Percentiles rank a stretch among this genome's conserved stretches.
These are phyloP conservation scores for Chaetomium cochliodes DNA, from an alignment of 495 filamentous ascomycete species.

Conservation along the genomic window DNA sequence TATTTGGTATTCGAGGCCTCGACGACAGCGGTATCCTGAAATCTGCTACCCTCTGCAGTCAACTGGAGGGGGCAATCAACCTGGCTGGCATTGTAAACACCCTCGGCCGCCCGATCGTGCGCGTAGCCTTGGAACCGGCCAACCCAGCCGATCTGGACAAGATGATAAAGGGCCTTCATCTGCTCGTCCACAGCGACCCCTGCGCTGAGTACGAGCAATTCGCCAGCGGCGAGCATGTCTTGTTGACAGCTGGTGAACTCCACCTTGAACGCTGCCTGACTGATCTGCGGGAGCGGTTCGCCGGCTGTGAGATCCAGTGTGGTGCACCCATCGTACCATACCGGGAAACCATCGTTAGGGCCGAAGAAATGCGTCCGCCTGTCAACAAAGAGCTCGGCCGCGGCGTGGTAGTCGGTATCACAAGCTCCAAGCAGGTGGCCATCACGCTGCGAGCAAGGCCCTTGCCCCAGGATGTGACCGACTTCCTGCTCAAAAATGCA, in stretches of 20 bases:
- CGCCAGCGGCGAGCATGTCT: conserved; percentile 89
- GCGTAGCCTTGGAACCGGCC: conserved; percentile 87
- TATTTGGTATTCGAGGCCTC: conserved; percentile 93
- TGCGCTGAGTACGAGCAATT: conserved; percentile 95
- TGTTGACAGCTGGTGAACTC: conserved; percentile 89
- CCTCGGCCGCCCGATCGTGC: conserved; percentile 81
- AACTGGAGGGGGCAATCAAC: conserved; percentile 85
- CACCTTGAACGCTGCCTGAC: conserved; percentile 94
- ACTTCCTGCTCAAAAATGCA: conserved; percentile 78
- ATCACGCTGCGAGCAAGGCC: conserved; percentile 77
- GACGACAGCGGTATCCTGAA: conserved; percentile 85
- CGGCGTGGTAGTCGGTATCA: conserved; percentile 70
- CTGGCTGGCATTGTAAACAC: conserved; percentile 77
- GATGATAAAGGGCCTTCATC: conserved; percentile 82
- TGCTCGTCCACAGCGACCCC: conserved; percentile 93
- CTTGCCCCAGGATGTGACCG: conserved; percentile 72
- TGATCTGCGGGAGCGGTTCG: conserved; percentile 89
- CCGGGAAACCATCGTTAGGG: conserved; percentile 83
- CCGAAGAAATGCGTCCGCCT: conserved; percentile 85
- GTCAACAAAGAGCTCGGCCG: conserved; percentile 85
- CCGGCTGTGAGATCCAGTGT: conserved; percentile 90
- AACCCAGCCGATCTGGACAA: conserved; percentile 87
- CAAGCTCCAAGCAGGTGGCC: conserved; percentile 80
- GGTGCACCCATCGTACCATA: conserved; percentile 95
- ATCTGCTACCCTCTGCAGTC: conserved; percentile 88